phyloP scores from a whole-genome alignment of 2,329 filamentous ascomycete genomes.

The Seiridium cupressi region DNA sequence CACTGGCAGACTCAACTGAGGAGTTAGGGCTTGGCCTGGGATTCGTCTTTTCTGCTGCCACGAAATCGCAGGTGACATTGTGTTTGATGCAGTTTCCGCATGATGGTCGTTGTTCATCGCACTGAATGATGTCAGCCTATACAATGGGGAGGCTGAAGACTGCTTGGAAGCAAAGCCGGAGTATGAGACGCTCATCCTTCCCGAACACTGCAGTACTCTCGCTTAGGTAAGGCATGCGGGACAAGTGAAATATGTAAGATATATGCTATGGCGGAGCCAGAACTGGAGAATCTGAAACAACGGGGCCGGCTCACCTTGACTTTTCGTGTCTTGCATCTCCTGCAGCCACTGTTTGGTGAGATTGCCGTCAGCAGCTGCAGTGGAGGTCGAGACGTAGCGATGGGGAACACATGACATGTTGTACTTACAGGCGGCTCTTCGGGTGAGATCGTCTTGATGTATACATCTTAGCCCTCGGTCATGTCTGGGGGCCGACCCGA shows the following conservation, averaged over 20 bases:
- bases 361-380: neutral
- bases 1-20: neutral
- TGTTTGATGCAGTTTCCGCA: neutral
- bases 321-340: conserved; percentile 3
- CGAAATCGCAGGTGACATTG: neutral
- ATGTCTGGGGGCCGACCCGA: neutral
- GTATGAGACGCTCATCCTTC: neutral
- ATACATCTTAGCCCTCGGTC: neutral
- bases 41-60: neutral
- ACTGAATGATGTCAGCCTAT: neutral
- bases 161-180: neutral
- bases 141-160: neutral
- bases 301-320: neutral
- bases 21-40: neutral
- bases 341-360: neutral
- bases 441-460: neutral
- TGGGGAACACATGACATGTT: neutral
- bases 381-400: neutral
- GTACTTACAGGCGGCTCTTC: conserved; percentile 5
- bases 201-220: neutral
- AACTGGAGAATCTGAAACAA: neutral
- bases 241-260: too few species aligned
- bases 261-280: too few species aligned
- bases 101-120: neutral
- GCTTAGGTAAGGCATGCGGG: neutral